Evolutionary conservation across 345 rosid genomes (phyloP), one percentile per base, ranked within the genome.

Genomic region (Lepidium didymum): DNA sequence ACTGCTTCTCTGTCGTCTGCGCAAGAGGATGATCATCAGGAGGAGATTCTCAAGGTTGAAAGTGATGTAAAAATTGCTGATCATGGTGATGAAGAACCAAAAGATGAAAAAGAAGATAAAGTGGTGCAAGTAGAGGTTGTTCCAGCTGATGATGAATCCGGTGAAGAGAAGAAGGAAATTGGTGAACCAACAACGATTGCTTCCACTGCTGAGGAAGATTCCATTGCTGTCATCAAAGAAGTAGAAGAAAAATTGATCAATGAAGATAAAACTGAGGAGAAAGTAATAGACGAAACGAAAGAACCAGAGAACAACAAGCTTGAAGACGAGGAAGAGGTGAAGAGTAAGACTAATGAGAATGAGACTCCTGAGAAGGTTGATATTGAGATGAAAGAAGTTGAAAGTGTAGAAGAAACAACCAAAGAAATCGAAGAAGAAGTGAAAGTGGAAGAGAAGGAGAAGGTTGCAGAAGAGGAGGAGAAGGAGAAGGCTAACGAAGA

Each of bases 11-110:
- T 36, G 7, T 47, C 53, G 3, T 29, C 55, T 67, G 56, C 68
- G 56, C 54, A 51, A 9, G 73, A 64, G 15, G 85, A 79, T 38
- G 74, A 66, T 15, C 51, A 60, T 60, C 53, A 31, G 31, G 80
- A 70, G 33, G 80, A 78, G 81, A 41, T 49, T n/a, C 49, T 71
- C 41, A 68, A 79, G 51, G 67, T 18, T 56, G 83, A 64, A 29
- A 68, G 53, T 6, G 73, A 67, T 51, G 66, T 11, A 13, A 37
- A 60, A 33, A 50, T 69, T 45, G 16, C 16, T 52, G 50, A 47
- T 14, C 37, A 52, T 45, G 69, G 33, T 33, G 47, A 23, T 34
- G 74, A 72, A 46, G 58, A 21, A 33, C 43, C 63, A 42, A 68
- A 80, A 8, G 61, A n/a, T 7, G 80, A 72, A 4, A 56, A 23